These are phyloP conservation scores for Epithele typhae DNA, from an alignment of 768 basidiomycete species.

Conservation along the genomic window DNA sequence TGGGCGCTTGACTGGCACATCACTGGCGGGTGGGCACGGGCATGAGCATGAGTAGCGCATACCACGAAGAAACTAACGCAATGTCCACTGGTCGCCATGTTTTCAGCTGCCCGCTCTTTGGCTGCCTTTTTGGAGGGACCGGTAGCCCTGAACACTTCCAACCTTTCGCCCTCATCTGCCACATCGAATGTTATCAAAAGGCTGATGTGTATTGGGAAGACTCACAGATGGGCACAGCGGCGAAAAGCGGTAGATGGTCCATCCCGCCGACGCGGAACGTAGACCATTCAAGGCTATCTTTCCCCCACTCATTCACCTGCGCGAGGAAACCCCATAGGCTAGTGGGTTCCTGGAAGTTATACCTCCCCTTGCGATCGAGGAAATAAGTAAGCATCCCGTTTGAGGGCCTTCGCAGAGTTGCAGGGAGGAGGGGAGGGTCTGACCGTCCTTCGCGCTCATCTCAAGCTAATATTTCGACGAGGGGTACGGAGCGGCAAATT, in stretches of 20 bases:
- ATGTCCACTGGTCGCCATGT: slow-evolving; percentile 21
- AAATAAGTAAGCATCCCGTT: too few relatives aligned
- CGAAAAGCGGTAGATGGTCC: slow-evolving; percentile 18
- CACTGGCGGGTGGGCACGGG: too few relatives aligned
- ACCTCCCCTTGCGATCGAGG: slow-evolving; percentile 6
- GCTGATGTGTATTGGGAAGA: too few relatives aligned
- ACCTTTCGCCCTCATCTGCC: slow-evolving; percentile 17
- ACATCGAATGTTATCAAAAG: too few relatives aligned
- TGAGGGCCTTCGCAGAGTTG: too few relatives aligned
- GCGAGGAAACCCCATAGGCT: slow-evolving; percentile 20
- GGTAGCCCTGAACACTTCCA: slow-evolving; percentile 8
- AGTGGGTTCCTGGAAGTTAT: slow-evolving; percentile 7
- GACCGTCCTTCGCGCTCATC: too few relatives aligned
- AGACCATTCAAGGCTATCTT: slow-evolving; percentile 10
- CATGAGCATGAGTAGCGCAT: too few relatives aligned
- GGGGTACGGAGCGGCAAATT: too few relatives aligned
- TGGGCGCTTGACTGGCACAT: too few relatives aligned
- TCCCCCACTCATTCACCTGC: slow-evolving; percentile 23
- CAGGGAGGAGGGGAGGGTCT: too few relatives aligned
- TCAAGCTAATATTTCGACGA: too few relatives aligned
- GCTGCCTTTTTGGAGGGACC: slow-evolving; percentile 21
- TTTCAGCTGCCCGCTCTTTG: slow-evolving; percentile 17
- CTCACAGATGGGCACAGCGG: slow-evolving; percentile 20
- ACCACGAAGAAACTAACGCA: slow-evolving; percentile 15
- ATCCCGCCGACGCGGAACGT: slow-evolving; percentile 9